These are phyloP conservation scores for Trypanosoma rangeli DNA, from an alignment of 208 protist genomes.

Conservation along the genomic window DNA sequence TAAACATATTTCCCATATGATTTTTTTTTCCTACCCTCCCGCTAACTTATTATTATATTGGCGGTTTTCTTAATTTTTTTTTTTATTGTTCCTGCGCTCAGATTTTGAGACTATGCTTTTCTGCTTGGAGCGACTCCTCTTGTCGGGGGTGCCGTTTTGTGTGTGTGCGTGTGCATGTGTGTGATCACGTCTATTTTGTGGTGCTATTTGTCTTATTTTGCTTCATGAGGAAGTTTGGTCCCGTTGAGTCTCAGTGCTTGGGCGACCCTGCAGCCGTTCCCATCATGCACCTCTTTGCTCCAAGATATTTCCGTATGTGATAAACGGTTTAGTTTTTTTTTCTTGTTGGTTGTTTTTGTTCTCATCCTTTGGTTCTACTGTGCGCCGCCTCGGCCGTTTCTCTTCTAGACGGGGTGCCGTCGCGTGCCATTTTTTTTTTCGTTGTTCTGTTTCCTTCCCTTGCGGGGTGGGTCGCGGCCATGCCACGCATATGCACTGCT, in stretches of 20 bases:
- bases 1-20: no score
- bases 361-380: no score
- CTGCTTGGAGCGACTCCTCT: no score
- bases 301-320: no score
- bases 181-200: not conserved
- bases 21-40: constrained; percentile 11
- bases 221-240: not conserved
- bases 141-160: no score
- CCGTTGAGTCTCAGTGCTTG: not conserved
- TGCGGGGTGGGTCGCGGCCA: not conserved
- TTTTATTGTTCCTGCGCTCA: no score
- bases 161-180: no score
- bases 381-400: no score
- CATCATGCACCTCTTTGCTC: not conserved
- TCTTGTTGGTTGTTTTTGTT: not conserved
- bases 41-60: not conserved
- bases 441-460: not conserved
- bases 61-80: constrained; percentile 1
- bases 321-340: constrained; percentile 7
- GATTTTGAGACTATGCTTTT: no score
- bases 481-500: constrained; percentile 8
- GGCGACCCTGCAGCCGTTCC: not conserved
- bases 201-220: not conserved
- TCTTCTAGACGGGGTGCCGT: no score
- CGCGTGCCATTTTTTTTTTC: constrained; percentile 21